These are phyloP conservation scores for Populus trichocarpa DNA, from an alignment of 441 rosid genomes.

Conservation along the genomic window DNA sequence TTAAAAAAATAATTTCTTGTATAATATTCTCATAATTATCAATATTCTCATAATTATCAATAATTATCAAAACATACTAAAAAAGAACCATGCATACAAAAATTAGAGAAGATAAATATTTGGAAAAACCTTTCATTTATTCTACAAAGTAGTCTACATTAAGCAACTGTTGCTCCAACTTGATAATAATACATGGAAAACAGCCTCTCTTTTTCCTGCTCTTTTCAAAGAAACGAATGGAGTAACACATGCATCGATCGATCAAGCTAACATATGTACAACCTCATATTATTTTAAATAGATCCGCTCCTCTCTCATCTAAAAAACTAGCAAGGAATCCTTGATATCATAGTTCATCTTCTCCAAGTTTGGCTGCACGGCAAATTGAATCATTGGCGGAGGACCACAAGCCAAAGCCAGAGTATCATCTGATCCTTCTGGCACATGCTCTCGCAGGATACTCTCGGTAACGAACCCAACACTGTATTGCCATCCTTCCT, in stretches of 20 bases:
- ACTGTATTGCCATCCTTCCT: conserved; percentile 80
- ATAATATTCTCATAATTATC: no score
- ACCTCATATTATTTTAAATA: background rate
- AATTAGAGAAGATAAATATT: no score
- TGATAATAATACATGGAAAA: background rate
- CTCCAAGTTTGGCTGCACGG: conserved; percentile 84
- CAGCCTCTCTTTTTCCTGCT: background rate
- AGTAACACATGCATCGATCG: no score
- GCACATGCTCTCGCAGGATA: conserved; percentile 60
- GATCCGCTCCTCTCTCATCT: background rate
- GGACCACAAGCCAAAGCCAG: conserved; percentile 86
- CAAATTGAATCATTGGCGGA: conserved; percentile 90
- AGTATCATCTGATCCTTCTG: conserved; percentile 48
- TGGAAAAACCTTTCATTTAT: no score
- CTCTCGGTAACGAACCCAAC: conserved; percentile 59
- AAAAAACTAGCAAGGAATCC: conserved; percentile 65
- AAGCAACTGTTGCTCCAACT: no score
- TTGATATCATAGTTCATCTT: conserved; percentile 74
- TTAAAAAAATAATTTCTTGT: no score
- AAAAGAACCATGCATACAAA: no score
- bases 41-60: no score
- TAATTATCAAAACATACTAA: no score
- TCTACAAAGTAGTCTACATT: no score
- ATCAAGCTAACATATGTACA: background rate
- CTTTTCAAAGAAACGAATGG: background rate